Conservation (phyloP, 805 yeast genomes). For the Maudiozyma bulderi region DNA sequence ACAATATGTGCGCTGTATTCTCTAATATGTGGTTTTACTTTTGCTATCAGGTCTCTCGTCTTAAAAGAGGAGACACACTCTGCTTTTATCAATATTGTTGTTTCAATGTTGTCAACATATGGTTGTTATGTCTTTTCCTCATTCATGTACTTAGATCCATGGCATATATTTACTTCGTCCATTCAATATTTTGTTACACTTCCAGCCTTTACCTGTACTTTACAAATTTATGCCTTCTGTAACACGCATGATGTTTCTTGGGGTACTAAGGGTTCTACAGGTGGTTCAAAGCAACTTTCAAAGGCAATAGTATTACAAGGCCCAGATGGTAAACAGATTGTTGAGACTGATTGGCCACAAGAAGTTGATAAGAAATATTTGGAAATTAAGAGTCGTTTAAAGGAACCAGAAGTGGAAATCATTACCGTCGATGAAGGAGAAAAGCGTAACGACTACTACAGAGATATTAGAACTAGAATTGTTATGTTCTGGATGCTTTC, state of each 20-base stretch:
- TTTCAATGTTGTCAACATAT: constrained; percentile 81
- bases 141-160: constrained; percentile 80
- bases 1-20: constrained; percentile 78
- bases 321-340: constrained; percentile 75
- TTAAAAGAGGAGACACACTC: constrained; percentile 31
- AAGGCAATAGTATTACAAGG: constrained; percentile 74
- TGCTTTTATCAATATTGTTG: constrained; percentile 65
- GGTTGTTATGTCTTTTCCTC: constrained; percentile 83
- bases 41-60: constrained; percentile 51
- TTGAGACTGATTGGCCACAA: constrained; percentile 42
- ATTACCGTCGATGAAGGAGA: constrained; percentile 22
- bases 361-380: constrained; percentile 30
- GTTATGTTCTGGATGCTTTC: constrained; percentile 91
- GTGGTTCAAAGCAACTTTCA: constrained; percentile 58
- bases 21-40: constrained; percentile 70
- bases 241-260: constrained; percentile 92
- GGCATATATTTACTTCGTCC: constrained; percentile 88
- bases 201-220: constrained; percentile 85
- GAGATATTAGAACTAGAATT: constrained; percentile 89
- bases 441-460: constrained; percentile 70
- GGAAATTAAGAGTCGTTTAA: constrained; percentile 30
- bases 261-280: constrained; percentile 96
- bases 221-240: constrained; percentile 94
- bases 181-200: constrained; percentile 79
- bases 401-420: constrained; percentile 27